Percentiles rank a stretch among this genome's conserved stretches.
Evolutionary conservation across 2,329 filamentous ascomycete species (phyloP).

Genomic region (Alternaria postmessia): DNA sequence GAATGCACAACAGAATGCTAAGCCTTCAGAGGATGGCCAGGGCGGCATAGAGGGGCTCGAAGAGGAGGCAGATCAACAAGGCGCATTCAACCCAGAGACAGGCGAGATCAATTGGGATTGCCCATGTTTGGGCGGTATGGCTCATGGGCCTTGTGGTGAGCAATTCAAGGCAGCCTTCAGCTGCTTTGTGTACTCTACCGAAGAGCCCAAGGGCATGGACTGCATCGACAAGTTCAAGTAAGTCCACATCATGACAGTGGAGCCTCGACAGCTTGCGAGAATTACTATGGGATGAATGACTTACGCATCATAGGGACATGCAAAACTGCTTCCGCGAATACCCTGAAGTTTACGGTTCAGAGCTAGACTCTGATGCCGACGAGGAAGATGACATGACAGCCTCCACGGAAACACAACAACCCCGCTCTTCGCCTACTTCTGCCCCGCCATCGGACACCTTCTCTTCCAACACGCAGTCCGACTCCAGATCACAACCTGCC

Average conservation of each 20-base stretch:
- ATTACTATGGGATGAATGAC: neutral
- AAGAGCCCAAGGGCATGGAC: conserved; percentile 97
- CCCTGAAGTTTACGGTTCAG: conserved; percentile 90
- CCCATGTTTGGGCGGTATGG: conserved; percentile 96
- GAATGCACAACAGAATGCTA: conserved; percentile 21
- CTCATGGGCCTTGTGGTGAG: conserved; percentile 91
- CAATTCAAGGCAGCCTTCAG: conserved; percentile 96
- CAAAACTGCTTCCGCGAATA: conserved; percentile 95
- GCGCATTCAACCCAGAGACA: conserved; percentile 96
- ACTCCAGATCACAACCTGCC: conserved; percentile 3
- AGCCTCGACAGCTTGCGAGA: neutral
- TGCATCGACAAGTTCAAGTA: conserved; percentile 98
- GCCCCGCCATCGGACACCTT: neutral
- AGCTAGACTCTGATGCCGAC: conserved; percentile 82
- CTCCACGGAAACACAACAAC: conserved; percentile 9
- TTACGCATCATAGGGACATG: conserved; percentile 73
- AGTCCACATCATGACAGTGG: conserved; percentile 45
- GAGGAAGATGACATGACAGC: conserved; percentile 63
- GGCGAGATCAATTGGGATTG: conserved; percentile 99
- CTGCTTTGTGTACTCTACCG: conserved; percentile 95
- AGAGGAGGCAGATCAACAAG: conserved; percentile 84
- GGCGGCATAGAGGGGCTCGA: conserved; percentile 68
- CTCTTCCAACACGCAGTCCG: conserved; percentile 4
- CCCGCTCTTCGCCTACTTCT: conserved; percentile 3
- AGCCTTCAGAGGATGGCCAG: conserved; percentile 17